Conservation (phyloP, 2,329 filamentous ascomycete species). For the Microcyclospora pomicola region DNA sequence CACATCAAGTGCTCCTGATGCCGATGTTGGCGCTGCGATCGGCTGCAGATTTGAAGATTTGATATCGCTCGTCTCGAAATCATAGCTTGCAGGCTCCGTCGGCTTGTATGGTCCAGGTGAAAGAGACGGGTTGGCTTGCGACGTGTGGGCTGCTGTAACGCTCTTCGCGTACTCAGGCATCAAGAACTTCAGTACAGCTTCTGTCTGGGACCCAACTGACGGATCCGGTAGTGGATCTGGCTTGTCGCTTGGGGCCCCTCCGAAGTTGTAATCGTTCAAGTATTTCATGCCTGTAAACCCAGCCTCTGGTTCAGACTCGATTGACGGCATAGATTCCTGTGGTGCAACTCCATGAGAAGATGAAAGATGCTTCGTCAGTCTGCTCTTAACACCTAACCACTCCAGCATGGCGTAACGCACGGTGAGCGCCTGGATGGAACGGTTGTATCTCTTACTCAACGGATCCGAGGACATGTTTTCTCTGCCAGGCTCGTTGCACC, state of each 20-base stretch:
- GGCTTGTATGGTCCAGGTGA: too few species aligned
- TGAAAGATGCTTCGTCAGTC: neutral
- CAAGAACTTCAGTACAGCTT: too few species aligned
- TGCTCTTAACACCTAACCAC: constrained; percentile 15
- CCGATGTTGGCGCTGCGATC: too few species aligned
- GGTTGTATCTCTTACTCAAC: constrained; percentile 19
- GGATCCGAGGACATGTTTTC: constrained; percentile 5
- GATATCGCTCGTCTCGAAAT: too few species aligned
- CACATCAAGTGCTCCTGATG: too few species aligned
- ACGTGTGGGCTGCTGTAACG: too few species aligned
- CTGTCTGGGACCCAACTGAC: too few species aligned
- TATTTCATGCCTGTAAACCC: neutral
- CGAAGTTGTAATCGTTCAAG: neutral
- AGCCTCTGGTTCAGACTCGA: neutral
- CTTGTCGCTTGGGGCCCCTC: neutral
- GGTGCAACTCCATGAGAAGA: neutral
- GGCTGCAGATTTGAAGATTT: too few species aligned
- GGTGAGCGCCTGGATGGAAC: constrained; percentile 14
- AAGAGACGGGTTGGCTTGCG: too few species aligned
- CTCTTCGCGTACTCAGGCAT: too few species aligned
- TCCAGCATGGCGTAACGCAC: constrained; percentile 21
- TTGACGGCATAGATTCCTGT: neutral
- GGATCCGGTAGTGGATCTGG: too few species aligned
- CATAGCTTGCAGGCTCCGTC: too few species aligned
- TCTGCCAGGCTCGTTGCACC: constrained; percentile 40